Evolutionary conservation across 805 yeast species (phyloP), one percentile per base, ranked within the genome.

Genomic region (Wickerhamiella bombiphila): DNA sequence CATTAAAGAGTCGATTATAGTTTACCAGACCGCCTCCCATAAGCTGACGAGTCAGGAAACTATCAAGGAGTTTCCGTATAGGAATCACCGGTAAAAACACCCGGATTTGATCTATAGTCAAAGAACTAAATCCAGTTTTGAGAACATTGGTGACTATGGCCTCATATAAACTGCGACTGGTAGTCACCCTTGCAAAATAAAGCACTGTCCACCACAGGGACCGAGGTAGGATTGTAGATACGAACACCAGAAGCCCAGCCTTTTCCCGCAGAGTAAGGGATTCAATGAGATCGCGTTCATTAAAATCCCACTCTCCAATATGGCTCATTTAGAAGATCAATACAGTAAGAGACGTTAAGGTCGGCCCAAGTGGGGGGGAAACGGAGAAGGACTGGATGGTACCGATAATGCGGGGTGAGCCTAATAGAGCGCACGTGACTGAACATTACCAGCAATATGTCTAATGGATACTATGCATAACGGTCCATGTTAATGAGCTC

Each of bases 1-100:
- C 45, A 3, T 19, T 15, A 32, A 45, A 46, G n/a, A 15, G 33
- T 5, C 16, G 22, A 34, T 46, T 46, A 37, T 29, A 46, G 20
- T 39, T 31, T 11, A 40, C 38, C 18, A 46, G 35, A 5, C 33
- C 31, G 20, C n/a, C 18, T 16, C 22, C 22, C 22, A 30, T 19
- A 9, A 24, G 26, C 6, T 17, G 5, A 16, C 20, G 22, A 16
- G 33, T 8, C 20, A n/a, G 22, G 6, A 9, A 30, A 20, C 13
- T 5, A 7, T 5, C 9, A 20, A 30, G 22, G 22, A 15, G 15
- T 7, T 6, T 14, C 33, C 22, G 22, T 5, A 30, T 7, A 5
- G 33, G 33, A 7, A 30, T 5, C 22, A 19, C 22, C 9, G 33
- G 33, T 16, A 30, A 5, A n/a, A 30, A 8, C 14, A n/a, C 21